Evolutionary conservation across 768 basidiomycete genomes (phyloP).

Genomic region (Tubosaeta sp.): DNA sequence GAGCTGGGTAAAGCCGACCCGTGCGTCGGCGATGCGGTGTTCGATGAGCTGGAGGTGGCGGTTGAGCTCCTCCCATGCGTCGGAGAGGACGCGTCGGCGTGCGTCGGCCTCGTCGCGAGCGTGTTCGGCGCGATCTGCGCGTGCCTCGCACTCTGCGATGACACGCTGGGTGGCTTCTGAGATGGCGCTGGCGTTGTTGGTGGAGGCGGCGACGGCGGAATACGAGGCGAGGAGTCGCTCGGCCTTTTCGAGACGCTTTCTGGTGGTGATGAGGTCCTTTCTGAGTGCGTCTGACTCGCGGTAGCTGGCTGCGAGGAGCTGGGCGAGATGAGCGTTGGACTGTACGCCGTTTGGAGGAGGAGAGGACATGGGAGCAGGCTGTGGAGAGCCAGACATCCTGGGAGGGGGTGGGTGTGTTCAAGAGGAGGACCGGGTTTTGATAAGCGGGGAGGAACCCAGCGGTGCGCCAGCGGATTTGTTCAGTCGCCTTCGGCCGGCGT

Average conservation of each 20-base stretch:
- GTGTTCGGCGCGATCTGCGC: constrained; percentile 45
- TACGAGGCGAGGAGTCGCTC: constrained; percentile 41
- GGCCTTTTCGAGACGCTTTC: constrained; percentile 50
- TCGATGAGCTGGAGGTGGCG: constrained; percentile 45
- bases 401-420: not conserved
- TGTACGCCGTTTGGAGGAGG: constrained; percentile 20
- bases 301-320: constrained; percentile 51
- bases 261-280: constrained; percentile 39
- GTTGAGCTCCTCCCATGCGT: constrained; percentile 50
- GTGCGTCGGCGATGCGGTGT: constrained; percentile 44
- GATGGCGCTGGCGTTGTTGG: constrained; percentile 1
- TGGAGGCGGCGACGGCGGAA: constrained; percentile 14
- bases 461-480: constrained; percentile 17
- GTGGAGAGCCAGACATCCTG: constrained; percentile 20
- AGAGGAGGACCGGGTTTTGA: constrained; percentile 4
- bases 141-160: constrained; percentile 46
- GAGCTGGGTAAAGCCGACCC: constrained; percentile 43
- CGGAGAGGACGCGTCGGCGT: constrained; percentile 39
- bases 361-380: constrained; percentile 14
- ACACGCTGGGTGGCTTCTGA: constrained; percentile 34
- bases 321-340: constrained; percentile 52
- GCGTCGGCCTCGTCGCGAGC: constrained; percentile 55
- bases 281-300: constrained; percentile 49
- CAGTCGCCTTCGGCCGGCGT: constrained; percentile 21
- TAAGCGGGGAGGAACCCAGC: constrained; percentile 12